Base-by-base conservation (phyloP, 2,329 filamentous ascomycete species). In the Corinectria fuckeliana region DNA sequence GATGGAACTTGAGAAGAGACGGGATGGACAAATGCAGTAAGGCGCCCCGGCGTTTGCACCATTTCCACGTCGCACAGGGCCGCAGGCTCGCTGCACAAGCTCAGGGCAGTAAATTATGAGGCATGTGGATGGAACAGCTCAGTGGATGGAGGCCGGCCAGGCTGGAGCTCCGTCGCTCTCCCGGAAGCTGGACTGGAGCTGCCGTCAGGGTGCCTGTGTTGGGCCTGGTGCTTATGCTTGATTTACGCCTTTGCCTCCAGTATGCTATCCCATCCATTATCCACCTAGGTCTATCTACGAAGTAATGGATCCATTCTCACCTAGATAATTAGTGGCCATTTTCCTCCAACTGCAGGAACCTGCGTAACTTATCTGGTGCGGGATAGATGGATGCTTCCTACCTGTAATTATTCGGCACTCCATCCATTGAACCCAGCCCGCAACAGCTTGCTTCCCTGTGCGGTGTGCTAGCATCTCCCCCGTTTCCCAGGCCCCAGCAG, bases 401-500 rank as follows among this genome's bases (percentile, higher is more conserved):
- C 28, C 14, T 32, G 28, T 42, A 54, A 49, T 45, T 38, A 30
- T 50, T 50, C 38, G 44, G 50, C 39, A 49, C 45, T 44, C 18
- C 42, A 34, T 32, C 30, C 45, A 39, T 56, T 47, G 49, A 45
- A 41, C 16, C 50, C 44, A 44, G 45, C 41, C 45, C 36, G 44
- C 50, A 34, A 49, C 56, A 10, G 28, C 38, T 56, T 60, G 51
- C 51, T 36, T 23, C 28, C 50, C 47, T 23, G 39, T 52, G 18
- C 36, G 39, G 25, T 11, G 18, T 60, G 36, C 52, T 32, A 60
- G 58, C 54, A 69, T 62, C 62, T 56, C 61, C 66, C 56, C 60
- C 61, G 60, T 58, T 26, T 42, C 56, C 56, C 45, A 20, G 52
- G 49, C 51, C 55, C 56, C 60, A 52, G 50, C 30, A 50, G 64